These are phyloP conservation scores for Penicillium sp. DNA, from an alignment of 2,329 filamentous ascomycete species.

Conservation along the genomic window DNA sequence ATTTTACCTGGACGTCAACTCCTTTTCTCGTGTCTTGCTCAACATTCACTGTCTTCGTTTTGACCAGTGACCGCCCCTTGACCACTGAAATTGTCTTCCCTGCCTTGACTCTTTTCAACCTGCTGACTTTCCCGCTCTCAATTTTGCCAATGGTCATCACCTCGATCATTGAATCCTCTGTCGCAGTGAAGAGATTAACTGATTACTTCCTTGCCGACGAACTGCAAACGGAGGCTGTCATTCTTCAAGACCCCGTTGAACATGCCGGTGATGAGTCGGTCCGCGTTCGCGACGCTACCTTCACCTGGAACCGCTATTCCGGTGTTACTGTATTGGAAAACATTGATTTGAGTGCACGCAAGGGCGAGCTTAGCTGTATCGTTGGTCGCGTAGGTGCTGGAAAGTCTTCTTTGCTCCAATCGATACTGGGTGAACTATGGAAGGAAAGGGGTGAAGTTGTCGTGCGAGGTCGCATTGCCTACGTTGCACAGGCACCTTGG, in stretches of 20 bases:
- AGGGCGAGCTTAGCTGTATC: slow-evolving; percentile 89
- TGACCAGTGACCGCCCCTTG: slow-evolving; percentile 76
- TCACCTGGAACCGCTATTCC: slow-evolving; percentile 91
- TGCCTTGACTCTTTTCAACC: slow-evolving; percentile 87
- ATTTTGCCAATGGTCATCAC: slow-evolving; percentile 98
- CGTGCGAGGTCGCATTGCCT: slow-evolving; percentile 79
- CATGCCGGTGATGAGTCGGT: slow-evolving; percentile 84
- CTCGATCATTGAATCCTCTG: slow-evolving; percentile 90
- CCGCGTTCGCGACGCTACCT: slow-evolving; percentile 77
- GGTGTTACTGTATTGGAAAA: slow-evolving; percentile 68
- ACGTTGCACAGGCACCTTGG: slow-evolving; percentile 92
- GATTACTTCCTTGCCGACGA: slow-evolving; percentile 86
- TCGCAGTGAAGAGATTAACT: slow-evolving; percentile 83
- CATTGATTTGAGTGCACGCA: slow-evolving; percentile 84
- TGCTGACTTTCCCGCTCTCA: slow-evolving; percentile 90
- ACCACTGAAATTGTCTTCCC: slow-evolving; percentile 97
- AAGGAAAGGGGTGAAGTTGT: slow-evolving; percentile 82
- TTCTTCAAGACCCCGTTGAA: slow-evolving; percentile 66
- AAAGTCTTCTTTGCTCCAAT: slow-evolving; percentile 89
- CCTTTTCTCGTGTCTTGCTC: slow-evolving; percentile 97
- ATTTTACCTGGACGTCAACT: slow-evolving; percentile 97
- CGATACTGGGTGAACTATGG: slow-evolving; percentile 87
- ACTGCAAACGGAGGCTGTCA: slow-evolving; percentile 80
- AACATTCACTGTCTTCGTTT: slow-evolving; percentile 91
- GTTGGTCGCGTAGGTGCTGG: slow-evolving; percentile 93